These are phyloP conservation scores for Sporobolomyces roseus DNA, from an alignment of 768 basidiomycete species.

Conservation along the genomic window DNA sequence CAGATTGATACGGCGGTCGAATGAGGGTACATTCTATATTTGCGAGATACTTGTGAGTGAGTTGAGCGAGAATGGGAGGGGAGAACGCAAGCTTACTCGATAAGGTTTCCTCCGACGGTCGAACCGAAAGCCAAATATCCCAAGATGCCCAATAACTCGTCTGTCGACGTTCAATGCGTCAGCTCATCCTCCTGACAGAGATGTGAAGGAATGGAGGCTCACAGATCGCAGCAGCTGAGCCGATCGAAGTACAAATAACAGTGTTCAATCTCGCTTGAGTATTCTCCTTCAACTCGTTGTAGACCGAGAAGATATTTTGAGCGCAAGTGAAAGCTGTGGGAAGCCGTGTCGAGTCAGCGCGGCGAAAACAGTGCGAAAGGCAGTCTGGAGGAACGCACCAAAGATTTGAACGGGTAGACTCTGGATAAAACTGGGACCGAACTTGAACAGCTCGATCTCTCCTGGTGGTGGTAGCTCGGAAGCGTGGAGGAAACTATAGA, in stretches of 20 bases:
- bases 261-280: slow-evolving; percentile 77
- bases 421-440: slow-evolving; percentile 71
- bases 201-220: neutral
- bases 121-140: slow-evolving; percentile 46
- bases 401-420: slow-evolving; percentile 72
- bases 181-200: neutral
- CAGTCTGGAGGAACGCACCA: slow-evolving; percentile 1
- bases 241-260: slow-evolving; percentile 83
- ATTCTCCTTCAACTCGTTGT: slow-evolving; percentile 53
- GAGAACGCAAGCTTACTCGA: slow-evolving; percentile 87
- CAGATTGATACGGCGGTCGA: slow-evolving; percentile 89
- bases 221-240: slow-evolving; percentile 69
- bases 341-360: neutral
- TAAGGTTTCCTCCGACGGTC: slow-evolving; percentile 84
- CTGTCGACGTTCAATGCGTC: neutral
- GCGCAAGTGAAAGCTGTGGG: slow-evolving; percentile 71
- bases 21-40: slow-evolving; percentile 52
- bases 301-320: slow-evolving; percentile 63
- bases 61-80: neutral
- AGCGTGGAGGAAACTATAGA: slow-evolving; percentile 67
- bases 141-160: slow-evolving; percentile 63
- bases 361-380: neutral
- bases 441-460: slow-evolving; percentile 66
- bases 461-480: slow-evolving; percentile 63
- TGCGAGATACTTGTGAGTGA: neutral